Base-by-base conservation (phyloP, 2,329 filamentous ascomycete species). In the Ustilaginoidea virens region DNA sequence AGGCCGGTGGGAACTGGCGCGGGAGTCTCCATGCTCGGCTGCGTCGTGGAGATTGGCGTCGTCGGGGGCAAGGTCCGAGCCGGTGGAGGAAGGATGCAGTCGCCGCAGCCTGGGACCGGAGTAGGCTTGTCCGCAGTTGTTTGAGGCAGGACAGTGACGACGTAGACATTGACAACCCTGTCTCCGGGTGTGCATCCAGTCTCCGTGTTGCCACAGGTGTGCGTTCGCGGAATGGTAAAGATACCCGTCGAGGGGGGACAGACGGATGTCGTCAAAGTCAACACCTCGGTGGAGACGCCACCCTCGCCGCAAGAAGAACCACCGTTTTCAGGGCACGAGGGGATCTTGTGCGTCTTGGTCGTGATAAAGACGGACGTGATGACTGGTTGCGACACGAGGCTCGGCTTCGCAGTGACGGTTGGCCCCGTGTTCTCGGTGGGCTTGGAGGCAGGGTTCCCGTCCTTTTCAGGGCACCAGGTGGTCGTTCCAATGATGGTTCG, bases 341-440 rank as follows among this genome's bases (percentile, higher is more conserved):
- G 70, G 54, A 72, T 54, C 47, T 67, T 73, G 42, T 64, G 53
- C 45, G 66, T 56, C 42, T 58, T 57, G 37, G 66, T 70, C 40
- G 57, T 51, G 53, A 61, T 68, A 52, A 68, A 48, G 42, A 63
- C 52, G 16, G 49, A 52, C 30, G 56, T 37, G 20, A 35, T 25
- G 21, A 11, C 7, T 7, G 19, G 19, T 11, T 20, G 19, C 22
- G 48, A 52, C 30, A 56, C 33, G 18, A 33, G 20, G 25, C 32
- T 33, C 16, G 30, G 22, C 4, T 33, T 28, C 19, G 36, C 33
- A 14, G 40, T 39, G 14, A 26, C 23, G 17, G 18, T 12, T 10
- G 20, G 13, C 17, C 10, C 5, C 18, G 16, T 19, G 18, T 17
- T 13, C 20, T 30, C 17, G 13, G 23, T n/a, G 5, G 25, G 21